These are phyloP conservation scores for Cucurbitaria berberidis DNA, from an alignment of 2,329 filamentous ascomycete species.

Conservation along the genomic window DNA sequence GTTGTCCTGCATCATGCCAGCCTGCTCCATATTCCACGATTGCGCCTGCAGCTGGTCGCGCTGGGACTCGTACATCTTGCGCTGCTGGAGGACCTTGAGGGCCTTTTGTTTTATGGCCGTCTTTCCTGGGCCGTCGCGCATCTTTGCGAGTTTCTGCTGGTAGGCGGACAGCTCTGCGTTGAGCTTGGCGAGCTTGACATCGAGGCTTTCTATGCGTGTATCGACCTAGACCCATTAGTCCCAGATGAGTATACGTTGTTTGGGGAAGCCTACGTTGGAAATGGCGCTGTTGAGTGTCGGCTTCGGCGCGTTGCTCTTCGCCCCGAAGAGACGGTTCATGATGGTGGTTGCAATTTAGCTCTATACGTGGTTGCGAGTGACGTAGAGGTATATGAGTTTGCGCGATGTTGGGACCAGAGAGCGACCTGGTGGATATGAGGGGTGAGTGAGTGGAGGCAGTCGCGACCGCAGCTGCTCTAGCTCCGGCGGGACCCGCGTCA, in stretches of 20 bases:
- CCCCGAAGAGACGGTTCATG: slow-evolving; percentile 97
- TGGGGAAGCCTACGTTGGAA: slow-evolving; percentile 67
- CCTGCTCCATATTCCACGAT: slow-evolving; percentile 99
- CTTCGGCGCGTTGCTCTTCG: slow-evolving; percentile 85
- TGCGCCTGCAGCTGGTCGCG: slow-evolving; percentile 93
- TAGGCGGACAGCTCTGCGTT: slow-evolving; percentile 90
- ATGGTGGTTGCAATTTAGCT: slow-evolving; percentile 32
- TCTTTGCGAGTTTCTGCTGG: slow-evolving; percentile 84
- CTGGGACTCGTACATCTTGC: slow-evolving; percentile 92
- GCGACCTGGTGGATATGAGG: slow-evolving; percentile 8
- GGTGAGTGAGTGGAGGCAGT: slow-evolving; percentile 15
- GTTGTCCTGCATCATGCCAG: slow-evolving; percentile 98
- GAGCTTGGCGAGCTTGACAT: slow-evolving; percentile 91
- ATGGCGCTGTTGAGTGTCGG: slow-evolving; percentile 86
- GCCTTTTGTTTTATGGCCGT: slow-evolving; percentile 92
- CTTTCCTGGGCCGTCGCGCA: slow-evolving; percentile 96
- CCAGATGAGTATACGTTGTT: slow-evolving; percentile 3
- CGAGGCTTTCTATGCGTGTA: slow-evolving; percentile 80
- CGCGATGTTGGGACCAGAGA: neutral
- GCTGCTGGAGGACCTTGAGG: slow-evolving; percentile 88
- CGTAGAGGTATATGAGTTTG: neutral
- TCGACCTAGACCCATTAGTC: slow-evolving; percentile 66
- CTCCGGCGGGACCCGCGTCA: slow-evolving; percentile 14
- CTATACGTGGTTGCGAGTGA: no score
- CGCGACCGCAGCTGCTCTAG: slow-evolving; percentile 6